Conservation (phyloP, 139 green algal species). For the Chlorella sp. region DNA sequence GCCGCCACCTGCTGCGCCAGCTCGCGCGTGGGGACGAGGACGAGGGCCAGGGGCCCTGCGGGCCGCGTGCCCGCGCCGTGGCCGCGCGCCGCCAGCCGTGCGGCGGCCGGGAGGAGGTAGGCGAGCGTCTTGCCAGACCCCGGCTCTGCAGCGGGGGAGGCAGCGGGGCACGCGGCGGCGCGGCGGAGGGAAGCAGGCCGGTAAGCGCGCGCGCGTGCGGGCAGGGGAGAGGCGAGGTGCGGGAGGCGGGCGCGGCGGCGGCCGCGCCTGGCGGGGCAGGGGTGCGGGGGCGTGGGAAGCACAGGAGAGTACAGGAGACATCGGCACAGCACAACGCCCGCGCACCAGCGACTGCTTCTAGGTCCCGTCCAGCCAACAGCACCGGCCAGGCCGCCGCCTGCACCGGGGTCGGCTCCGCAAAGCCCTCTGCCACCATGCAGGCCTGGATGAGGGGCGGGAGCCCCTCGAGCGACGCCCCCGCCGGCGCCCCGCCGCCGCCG, state of each 20-base stretch:
- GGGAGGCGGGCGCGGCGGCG: too few relatives aligned
- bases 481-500: neutral
- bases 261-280: too few relatives aligned
- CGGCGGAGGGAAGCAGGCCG: too few relatives aligned
- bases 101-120: conserved; percentile 70
- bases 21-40: conserved; percentile 81
- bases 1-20: conserved; percentile 81
- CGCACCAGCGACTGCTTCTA: conserved; percentile 66
- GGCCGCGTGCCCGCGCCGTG: conserved; percentile 22
- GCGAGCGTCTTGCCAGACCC: conserved; percentile 87
- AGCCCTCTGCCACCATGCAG: conserved; percentile 66
- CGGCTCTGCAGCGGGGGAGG: too few relatives aligned
- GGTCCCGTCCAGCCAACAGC: conserved; percentile 32
- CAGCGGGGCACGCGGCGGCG: too few relatives aligned
- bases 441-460: conserved; percentile 50
- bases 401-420: conserved; percentile 69
- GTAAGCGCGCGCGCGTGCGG: too few relatives aligned
- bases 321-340: too few relatives aligned
- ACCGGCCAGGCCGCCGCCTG: conserved; percentile 57
- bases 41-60: conserved; percentile 48
- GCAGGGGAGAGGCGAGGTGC: too few relatives aligned
- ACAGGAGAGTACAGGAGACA: too few relatives aligned
- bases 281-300: too few relatives aligned
- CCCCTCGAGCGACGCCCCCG: conserved; percentile 1
- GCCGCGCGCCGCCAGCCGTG: conserved; percentile 31